Evolutionary conservation across 352 stramenopile species (phyloP), one percentile per base, ranked within the genome.

Genomic region (Phytophthora ohioensis): DNA sequence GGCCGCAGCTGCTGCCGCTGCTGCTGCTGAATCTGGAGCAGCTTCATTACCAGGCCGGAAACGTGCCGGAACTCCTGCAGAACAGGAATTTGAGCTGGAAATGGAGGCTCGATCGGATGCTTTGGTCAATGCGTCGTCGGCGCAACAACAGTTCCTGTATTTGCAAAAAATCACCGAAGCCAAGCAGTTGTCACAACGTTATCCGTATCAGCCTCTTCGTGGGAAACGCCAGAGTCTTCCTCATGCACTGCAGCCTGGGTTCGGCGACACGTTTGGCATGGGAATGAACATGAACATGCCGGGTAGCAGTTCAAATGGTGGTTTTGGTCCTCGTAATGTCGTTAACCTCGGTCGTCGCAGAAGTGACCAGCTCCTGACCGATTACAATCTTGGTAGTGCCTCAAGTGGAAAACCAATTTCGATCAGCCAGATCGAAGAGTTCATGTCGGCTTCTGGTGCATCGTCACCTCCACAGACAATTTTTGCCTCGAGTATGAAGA

Each of bases 141-240:
- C 35, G 8, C 73, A 75, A 5, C 69, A 80, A 31, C 69, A 75
- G 3, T 57, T 72, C 27, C 32, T 67, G 52, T 66, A 80, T 43
- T 27, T 80, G 43, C 63, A 64, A 8, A 74, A 72, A 75, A 55
- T 75, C 2, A 55, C 69, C 3, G 67, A 78, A 36, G 56, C 68
- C 4, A 79, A 78, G 35, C 71, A 79, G 4, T 46, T 75, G 31
- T 31, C 60, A 6, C 49, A 79, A 10, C 62, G 60, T 7, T 58
- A 72, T 54, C 39, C 68, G 4, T 79, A 74, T 30, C 55, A 64
- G 46, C 10, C 64, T 13, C 42, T 42, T 12, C 66, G 67, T 31
- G 75, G 71, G 13, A 88, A 88, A 31, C 77, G 75, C 11, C 82
- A 85, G 31, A 87, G 77, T 57, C 58, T 84, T 10, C 79, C 77